Conservation (phyloP, 1,284 basidiomycete species). For the Leccinum idahoense region DNA sequence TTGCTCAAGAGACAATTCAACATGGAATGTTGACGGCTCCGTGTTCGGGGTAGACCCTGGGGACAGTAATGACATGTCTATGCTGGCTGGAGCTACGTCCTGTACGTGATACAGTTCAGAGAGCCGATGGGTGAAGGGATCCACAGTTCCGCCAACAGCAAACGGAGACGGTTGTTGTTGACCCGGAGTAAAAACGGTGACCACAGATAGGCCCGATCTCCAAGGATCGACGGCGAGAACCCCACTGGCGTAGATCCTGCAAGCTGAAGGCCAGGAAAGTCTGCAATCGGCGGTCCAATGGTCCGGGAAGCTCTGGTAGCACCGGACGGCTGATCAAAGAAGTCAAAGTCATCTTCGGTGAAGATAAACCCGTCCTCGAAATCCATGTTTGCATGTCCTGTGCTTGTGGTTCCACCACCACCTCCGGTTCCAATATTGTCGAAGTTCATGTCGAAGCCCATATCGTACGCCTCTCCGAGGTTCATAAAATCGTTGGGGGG, state of each 20-base stretch:
- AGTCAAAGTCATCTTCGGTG: constrained; percentile 77
- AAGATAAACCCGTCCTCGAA: constrained; percentile 68
- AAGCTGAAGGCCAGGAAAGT: constrained; percentile 22
- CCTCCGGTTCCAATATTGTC: constrained; percentile 30
- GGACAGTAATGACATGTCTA: constrained; percentile 36
- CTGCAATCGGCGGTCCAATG: constrained; percentile 12
- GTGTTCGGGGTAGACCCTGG: constrained; percentile 39
- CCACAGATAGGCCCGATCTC: constrained; percentile 28
- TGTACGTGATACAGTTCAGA: constrained; percentile 20
- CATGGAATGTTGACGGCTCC: constrained; percentile 49
- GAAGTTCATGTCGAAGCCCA: constrained; percentile 46
- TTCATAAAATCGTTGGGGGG: constrained; percentile 36
- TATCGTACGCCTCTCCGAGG: constrained; percentile 41
- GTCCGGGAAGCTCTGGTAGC: constrained; percentile 13
- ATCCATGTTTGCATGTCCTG: constrained; percentile 36
- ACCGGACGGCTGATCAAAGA: constrained; percentile 55
- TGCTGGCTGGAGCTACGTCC: constrained; percentile 21
- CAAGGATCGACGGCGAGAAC: constrained; percentile 30
- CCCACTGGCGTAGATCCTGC: constrained; percentile 26
- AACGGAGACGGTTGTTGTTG: constrained; percentile 30
- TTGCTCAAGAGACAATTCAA: constrained; percentile 34
- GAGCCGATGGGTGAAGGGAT: constrained; percentile 30
- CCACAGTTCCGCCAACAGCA: constrained; percentile 19
- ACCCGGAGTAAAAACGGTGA: constrained; percentile 20
- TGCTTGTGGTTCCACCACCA: constrained; percentile 27